Conservation (phyloP, 331 rosid species). For the Saraca asoca region DNA sequence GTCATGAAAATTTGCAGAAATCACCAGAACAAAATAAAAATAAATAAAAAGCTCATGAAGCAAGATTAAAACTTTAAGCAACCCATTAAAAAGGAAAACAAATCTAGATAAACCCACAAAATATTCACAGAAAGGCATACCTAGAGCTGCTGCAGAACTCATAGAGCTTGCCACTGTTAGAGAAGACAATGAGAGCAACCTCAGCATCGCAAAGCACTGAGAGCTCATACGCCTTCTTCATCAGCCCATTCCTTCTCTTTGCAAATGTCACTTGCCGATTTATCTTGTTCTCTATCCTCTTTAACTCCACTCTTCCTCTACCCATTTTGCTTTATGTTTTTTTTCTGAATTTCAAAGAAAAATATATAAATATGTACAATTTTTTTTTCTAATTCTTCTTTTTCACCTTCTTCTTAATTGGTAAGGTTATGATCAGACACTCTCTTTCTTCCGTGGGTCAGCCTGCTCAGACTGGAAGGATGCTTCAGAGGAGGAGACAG, state of each 20-base stretch:
- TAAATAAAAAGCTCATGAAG: not conserved
- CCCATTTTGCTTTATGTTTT: constrained; percentile 44
- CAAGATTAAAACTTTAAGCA: constrained; percentile 35
- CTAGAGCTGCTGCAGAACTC: constrained; percentile 72
- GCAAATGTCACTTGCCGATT: constrained; percentile 80
- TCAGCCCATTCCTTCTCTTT: constrained; percentile 69
- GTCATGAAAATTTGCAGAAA: constrained; percentile 15
- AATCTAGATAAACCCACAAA: constrained; percentile 17
- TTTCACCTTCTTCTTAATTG: constrained; percentile 26
- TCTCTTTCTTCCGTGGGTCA: constrained; percentile 32
- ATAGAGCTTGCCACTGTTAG: constrained; percentile 68
- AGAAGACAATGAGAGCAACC: constrained; percentile 75
- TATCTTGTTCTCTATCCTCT: constrained; percentile 82
- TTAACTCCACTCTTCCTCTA: constrained; percentile 78
- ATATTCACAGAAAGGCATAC: constrained; percentile 17
- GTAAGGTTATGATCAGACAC: constrained; percentile 21
- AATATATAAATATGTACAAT: not conserved
- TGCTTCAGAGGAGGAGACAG: constrained; percentile 23
- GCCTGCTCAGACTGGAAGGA: not conserved
- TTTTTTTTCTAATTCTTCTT: not conserved
- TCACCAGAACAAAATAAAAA: not conserved
- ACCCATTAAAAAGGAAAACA: constrained; percentile 4
- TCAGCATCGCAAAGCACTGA: constrained; percentile 84
- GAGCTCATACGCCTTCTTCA: constrained; percentile 79
- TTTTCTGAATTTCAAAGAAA: too few relatives aligned